Conservation (phyloP, 2,329 filamentous ascomycete genomes). For the Penicillium sp. region DNA sequence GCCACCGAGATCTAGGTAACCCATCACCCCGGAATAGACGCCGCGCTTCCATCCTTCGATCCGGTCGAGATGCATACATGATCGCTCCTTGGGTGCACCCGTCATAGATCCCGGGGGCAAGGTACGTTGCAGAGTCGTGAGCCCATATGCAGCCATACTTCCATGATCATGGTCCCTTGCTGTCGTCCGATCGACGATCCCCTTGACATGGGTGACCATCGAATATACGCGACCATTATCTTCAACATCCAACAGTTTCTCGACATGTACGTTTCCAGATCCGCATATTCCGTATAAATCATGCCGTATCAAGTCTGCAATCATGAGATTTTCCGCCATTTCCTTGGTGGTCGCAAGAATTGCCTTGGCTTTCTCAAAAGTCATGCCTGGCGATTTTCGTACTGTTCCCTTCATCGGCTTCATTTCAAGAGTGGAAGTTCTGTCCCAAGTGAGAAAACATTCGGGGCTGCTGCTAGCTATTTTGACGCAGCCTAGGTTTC, state of each 20-base stretch:
- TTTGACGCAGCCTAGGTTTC: constrained; percentile 65
- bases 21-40: constrained; percentile 83
- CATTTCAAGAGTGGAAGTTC: constrained; percentile 53
- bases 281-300: constrained; percentile 84
- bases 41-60: constrained; percentile 65
- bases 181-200: constrained; percentile 39
- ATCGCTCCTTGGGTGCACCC: constrained; percentile 88
- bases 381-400: constrained; percentile 67
- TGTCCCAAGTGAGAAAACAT: constrained; percentile 72
- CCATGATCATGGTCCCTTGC: constrained; percentile 26
- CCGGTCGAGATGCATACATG: constrained; percentile 72
- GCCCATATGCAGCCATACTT: constrained; percentile 46
- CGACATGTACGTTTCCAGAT: constrained; percentile 67
- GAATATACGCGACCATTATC: constrained; percentile 89
- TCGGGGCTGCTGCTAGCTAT: constrained; percentile 83
- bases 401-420: constrained; percentile 96
- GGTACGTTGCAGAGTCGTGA: constrained; percentile 72
- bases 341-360: constrained; percentile 82
- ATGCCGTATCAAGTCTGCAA: constrained; percentile 92
- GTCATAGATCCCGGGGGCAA: constrained; percentile 95
- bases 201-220: constrained; percentile 84
- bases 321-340: constrained; percentile 95
- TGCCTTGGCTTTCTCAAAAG: constrained; percentile 65
- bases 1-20: constrained; percentile 83
- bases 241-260: constrained; percentile 78